Evolutionary conservation across 805 yeast genomes (phyloP), one percentile per base, ranked within the genome.

Genomic region (Candida glaebosa): DNA sequence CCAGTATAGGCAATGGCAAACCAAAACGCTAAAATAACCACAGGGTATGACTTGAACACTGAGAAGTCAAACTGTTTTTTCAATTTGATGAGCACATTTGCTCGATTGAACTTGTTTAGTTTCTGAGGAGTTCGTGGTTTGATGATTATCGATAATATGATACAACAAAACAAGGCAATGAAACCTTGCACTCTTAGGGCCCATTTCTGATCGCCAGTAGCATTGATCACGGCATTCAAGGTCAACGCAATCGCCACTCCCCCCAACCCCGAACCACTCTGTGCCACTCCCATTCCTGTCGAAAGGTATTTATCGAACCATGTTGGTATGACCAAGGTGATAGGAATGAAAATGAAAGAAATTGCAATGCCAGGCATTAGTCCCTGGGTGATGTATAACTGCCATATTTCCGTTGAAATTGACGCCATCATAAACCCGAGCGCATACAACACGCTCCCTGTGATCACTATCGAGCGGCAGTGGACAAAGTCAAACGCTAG

Each of bases 341-440:
- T 64, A 3, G 75, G 69, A 4, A 69, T 52, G 44, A 63, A 69
- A 20, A 67, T 48, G 24, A 71, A 45, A 3, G 70, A 69, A 24
- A 68, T 58, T 18, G 78, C 72, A 18, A 71, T 38, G 3, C 78
- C 79, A 28, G 63, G 63, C 19, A 72, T 49, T 6, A 75, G 48
- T 2, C 80, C 80, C 49, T 75, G 79, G 5, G 78, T 67, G 41
- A 74, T 51, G 50, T 61, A 70, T 7, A 75, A 44, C 45, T 75
- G 77, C 77, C 78, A 75, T 9, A 69, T 48, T 10, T 59, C 63
- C 1, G 57, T 67, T 3, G 76, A 60, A 46, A 65, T 74, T 3
- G 77, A 69, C 2, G 80, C 79, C 52, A 73, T 53, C 53, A 74
- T 63, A 25, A 69, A 51, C 2, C 75, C 69, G 5, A 69, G 56